A percentile compares a stretch with the other conserved stretches of the same genome.
Evolutionary conservation across 306 rosid genomes (phyloP).

Genomic region (Sophora flavescens): DNA sequence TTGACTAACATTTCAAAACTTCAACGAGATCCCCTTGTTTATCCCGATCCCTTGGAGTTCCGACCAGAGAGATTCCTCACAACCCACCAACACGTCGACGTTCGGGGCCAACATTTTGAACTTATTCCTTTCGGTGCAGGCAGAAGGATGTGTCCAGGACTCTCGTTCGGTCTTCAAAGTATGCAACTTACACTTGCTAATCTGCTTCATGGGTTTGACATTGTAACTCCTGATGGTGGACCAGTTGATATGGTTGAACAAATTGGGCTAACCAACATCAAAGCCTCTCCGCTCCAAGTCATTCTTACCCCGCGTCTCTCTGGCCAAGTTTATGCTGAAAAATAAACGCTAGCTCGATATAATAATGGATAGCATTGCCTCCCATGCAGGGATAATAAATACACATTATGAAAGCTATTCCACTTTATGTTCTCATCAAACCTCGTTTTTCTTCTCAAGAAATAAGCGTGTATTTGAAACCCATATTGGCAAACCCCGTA

Average conservation of each 20-base stretch:
- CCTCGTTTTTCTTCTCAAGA: too few species aligned
- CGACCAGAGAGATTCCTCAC: constrained; percentile 46
- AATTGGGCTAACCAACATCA: constrained; percentile 23
- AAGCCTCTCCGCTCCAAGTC: constrained; percentile 39
- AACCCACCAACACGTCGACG: constrained; percentile 27
- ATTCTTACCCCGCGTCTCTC: constrained; percentile 42
- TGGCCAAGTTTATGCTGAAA: background rate
- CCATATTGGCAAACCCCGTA: too few species aligned
- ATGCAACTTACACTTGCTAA: constrained; percentile 39
- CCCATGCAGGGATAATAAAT: too few species aligned
- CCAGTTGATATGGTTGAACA: constrained; percentile 43
- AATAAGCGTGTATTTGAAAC: too few species aligned
- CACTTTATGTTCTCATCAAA: too few species aligned
- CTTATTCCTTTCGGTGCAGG: constrained; percentile 43
- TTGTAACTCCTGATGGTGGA: constrained; percentile 4
- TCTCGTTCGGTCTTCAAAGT: constrained; percentile 16
- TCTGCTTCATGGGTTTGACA: constrained; percentile 44
- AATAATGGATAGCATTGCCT: too few species aligned
- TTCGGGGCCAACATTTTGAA: constrained; percentile 37
- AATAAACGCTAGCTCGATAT: background rate
- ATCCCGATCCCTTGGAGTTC: constrained; percentile 24
- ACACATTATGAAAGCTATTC: too few species aligned
- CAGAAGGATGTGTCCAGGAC: constrained; percentile 47
- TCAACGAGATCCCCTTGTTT: constrained; percentile 40
- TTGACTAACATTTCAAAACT: constrained; percentile 56